Evolutionary conservation across 2,329 filamentous ascomycete species (phyloP).

Genomic region (Exophiala sp.): DNA sequence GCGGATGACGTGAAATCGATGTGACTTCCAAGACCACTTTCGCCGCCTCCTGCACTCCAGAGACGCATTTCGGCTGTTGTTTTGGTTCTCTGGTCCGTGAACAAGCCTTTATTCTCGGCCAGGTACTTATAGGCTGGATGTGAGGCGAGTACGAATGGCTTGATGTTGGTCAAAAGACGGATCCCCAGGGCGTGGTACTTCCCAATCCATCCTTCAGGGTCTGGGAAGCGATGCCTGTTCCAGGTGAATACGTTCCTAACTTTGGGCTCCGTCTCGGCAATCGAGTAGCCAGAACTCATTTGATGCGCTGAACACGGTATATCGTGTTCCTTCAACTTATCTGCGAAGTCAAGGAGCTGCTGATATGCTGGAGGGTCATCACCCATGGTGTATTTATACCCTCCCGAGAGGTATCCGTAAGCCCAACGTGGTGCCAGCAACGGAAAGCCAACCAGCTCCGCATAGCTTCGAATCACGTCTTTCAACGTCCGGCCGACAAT

Average conservation of each 20-base stretch:
- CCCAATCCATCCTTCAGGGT: conserved; percentile 61
- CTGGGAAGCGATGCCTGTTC: conserved; percentile 67
- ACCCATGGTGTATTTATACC: conserved; percentile 59
- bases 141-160: conserved; percentile 65
- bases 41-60: conserved; percentile 70
- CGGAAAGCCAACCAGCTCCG: conserved; percentile 65
- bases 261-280: conserved; percentile 64
- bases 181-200: conserved; percentile 64
- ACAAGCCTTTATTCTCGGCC: conserved; percentile 58
- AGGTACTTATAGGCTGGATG: conserved; percentile 66
- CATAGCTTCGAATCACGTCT: conserved; percentile 64
- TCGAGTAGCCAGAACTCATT: conserved; percentile 69
- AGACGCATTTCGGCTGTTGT: conserved; percentile 58
- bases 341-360: conserved; percentile 58
- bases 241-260: conserved; percentile 69
- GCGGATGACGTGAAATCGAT: conserved; percentile 68
- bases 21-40: conserved; percentile 66
- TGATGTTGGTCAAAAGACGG: conserved; percentile 67
- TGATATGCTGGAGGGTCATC: conserved; percentile 55
- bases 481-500: conserved; percentile 64
- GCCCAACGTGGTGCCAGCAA: conserved; percentile 67
- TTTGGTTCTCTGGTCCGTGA: conserved; percentile 56
- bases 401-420: conserved; percentile 69
- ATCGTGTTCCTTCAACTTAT: conserved; percentile 59
- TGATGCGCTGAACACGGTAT: conserved; percentile 70